Conservation (phyloP, 2,329 filamentous ascomycete species). For the Sporothrix sp. region DNA sequence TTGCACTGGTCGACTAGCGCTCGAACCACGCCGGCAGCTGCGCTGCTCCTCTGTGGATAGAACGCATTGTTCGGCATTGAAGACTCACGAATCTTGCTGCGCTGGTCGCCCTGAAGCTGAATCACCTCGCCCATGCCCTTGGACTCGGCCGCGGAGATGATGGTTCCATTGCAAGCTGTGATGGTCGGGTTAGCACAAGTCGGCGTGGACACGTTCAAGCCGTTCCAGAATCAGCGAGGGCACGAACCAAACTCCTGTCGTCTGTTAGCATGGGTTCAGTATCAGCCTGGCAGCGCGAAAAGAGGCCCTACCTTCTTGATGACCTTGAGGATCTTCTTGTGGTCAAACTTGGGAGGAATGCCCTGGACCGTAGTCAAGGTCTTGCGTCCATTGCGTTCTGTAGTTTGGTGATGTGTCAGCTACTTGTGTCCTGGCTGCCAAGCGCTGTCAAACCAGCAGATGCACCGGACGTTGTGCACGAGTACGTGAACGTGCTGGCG, state of each 20-base stretch:
- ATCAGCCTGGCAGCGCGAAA: too few relatives aligned
- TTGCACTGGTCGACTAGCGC: too few relatives aligned
- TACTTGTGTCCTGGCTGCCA: background rate
- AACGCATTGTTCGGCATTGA: too few relatives aligned
- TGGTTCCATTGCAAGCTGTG: conserved; percentile 20
- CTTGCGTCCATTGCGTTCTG: conserved; percentile 99
- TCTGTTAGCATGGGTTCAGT: conserved; percentile 36
- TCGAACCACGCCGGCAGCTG: too few relatives aligned
- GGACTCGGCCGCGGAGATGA: conserved; percentile 19
- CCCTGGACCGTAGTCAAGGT: conserved; percentile 99
- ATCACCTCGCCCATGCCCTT: conserved; percentile 32
- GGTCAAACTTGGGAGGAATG: conserved; percentile 96
- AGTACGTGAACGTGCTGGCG: background rate
- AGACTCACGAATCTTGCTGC: conserved; percentile 37
- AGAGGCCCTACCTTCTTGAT: conserved; percentile 82
- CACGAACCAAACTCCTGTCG: conserved; percentile 33
- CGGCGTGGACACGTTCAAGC: too few relatives aligned
- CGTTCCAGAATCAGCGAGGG: background rate
- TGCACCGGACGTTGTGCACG: background rate
- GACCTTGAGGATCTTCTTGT: conserved; percentile 99
- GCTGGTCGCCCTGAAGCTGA: conserved; percentile 98
- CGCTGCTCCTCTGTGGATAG: too few relatives aligned
- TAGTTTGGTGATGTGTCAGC: background rate
- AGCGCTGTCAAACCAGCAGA: background rate
- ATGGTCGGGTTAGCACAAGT: background rate